Base-by-base conservation (phyloP, 805 yeast species). In the Wickerhamomyces rabaulensis region DNA sequence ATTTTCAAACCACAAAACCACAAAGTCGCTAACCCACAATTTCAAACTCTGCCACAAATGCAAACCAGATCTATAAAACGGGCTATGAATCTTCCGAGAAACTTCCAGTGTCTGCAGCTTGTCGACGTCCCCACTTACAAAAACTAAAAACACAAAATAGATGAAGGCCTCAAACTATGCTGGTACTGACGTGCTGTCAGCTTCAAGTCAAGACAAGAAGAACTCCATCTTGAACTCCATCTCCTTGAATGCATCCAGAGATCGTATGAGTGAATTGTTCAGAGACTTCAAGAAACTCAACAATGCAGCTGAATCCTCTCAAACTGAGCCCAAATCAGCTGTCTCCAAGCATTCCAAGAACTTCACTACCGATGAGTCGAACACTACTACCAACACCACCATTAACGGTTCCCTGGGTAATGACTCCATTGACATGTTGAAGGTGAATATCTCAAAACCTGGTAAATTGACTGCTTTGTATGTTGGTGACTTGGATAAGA, bases 401-500 rank as follows among this genome's bases (percentile, higher is more conserved):
- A 36, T 8, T 3, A 41, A 42, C n/a, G 46, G 22, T 10, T 40
- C 47, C 16, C 26, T 39, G 9, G 52, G 39, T 6, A 46, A 51
- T 38, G 52, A 48, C 2, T 53, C 58, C 13, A 48, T 52, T 39
- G 56, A 52, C 31, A 39, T 51, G 42, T 48, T 54, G 6, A 55
- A 50, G 38, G 50, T 40, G 44, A 49, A 40, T 13, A 50, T 40
- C 41, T 37, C 27, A 21, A 43, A 44, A 26, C 45, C 45, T 13
- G 16, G 41, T 10, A 52, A 51, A 40, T 40, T 52, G 41, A 45
- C 43, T 26, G 49, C 62, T 10, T 52, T 57, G n/a, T 85, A 79
- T 53, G 82, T 85, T 25, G 91, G 91, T 8, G 84, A 82, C 46
- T 67, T 85, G 47, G 74, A 73, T 54, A 64, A 65, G 39, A 50